Conservation (phyloP, 2,329 filamentous ascomycete species). For the Aspergillus japonicus region DNA sequence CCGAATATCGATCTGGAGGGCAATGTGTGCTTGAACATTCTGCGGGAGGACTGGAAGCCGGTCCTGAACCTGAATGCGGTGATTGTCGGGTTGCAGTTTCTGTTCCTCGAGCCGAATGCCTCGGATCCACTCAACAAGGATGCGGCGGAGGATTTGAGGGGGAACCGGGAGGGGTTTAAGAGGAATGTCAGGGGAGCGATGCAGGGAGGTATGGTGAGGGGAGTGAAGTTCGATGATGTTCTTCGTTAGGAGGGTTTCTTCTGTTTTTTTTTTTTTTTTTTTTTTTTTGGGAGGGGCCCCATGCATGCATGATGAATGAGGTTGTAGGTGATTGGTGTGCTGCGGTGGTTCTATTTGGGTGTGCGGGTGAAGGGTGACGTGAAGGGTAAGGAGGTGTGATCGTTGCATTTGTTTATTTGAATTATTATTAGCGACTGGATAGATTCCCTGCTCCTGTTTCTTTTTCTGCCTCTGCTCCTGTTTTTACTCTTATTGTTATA, state of each 20-base stretch:
- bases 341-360: background rate
- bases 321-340: background rate
- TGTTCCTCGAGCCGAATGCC: constrained; percentile 96
- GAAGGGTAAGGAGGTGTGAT: background rate
- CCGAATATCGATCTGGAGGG: constrained; percentile 97
- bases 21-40: constrained; percentile 96
- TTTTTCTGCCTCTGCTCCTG: too few relatives aligned
- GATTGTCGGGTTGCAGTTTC: constrained; percentile 89
- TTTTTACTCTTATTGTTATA: too few relatives aligned
- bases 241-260: constrained; percentile 46
- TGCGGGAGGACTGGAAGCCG: constrained; percentile 98
- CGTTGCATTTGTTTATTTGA: constrained; percentile 23
- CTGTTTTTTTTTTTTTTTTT: background rate
- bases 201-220: constrained; percentile 73
- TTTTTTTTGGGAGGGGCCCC: background rate
- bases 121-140: constrained; percentile 98
- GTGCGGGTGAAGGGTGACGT: background rate
- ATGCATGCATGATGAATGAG: background rate
- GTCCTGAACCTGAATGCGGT: constrained; percentile 95
- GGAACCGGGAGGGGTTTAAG: constrained; percentile 85
- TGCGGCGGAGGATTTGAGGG: constrained; percentile 85
- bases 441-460: constrained; percentile 26
- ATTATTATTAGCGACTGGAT: constrained; percentile 37
- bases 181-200: constrained; percentile 84
- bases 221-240: constrained; percentile 74